Conservation (phyloP, 2,329 filamentous ascomycete species). For the Colletotrichum sp. region DNA sequence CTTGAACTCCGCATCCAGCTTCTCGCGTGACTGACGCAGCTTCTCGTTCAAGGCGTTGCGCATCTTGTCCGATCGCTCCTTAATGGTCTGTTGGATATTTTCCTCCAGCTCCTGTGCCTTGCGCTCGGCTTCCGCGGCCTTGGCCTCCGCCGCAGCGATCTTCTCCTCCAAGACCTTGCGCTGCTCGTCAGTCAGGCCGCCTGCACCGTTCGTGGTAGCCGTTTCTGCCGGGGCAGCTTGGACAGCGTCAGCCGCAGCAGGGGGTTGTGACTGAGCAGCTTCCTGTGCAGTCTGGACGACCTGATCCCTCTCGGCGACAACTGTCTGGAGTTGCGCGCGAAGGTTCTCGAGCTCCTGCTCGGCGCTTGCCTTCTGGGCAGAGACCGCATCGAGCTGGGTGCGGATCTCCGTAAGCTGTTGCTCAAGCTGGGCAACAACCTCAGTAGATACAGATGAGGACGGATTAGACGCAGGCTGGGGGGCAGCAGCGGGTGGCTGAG, state of each 20-base stretch:
- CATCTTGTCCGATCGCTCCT: constrained; percentile 72
- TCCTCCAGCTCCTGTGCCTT: constrained; percentile 70
- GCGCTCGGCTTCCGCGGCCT: constrained; percentile 67
- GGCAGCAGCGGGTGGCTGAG: constrained; percentile 35
- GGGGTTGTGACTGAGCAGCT: constrained; percentile 23
- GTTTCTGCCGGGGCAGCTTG: not conserved
- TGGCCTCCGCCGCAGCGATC: constrained; percentile 63
- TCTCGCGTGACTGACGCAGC: constrained; percentile 67
- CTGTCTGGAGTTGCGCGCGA: constrained; percentile 63
- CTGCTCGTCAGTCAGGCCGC: constrained; percentile 58
- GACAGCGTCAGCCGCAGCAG: not conserved
- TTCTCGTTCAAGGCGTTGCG: constrained; percentile 71
- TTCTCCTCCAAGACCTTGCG: constrained; percentile 63
- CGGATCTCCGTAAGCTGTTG: constrained; percentile 52
- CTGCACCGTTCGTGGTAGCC: constrained; percentile 12
- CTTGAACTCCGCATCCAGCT: constrained; percentile 51
- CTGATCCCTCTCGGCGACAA: constrained; percentile 68
- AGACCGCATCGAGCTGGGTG: constrained; percentile 70
- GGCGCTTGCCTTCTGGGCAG: constrained; percentile 71
- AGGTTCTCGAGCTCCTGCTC: constrained; percentile 65
- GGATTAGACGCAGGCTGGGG: constrained; percentile 37
- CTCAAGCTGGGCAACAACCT: constrained; percentile 55
- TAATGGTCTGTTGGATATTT: constrained; percentile 63
- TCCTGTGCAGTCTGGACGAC: constrained; percentile 46
- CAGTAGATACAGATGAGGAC: constrained; percentile 44